Percentiles rank a stretch among this genome's conserved stretches.
These are phyloP conservation scores for Teratosphaeria viscida DNA, from an alignment of 2,329 filamentous ascomycete species.

Conservation along the genomic window DNA sequence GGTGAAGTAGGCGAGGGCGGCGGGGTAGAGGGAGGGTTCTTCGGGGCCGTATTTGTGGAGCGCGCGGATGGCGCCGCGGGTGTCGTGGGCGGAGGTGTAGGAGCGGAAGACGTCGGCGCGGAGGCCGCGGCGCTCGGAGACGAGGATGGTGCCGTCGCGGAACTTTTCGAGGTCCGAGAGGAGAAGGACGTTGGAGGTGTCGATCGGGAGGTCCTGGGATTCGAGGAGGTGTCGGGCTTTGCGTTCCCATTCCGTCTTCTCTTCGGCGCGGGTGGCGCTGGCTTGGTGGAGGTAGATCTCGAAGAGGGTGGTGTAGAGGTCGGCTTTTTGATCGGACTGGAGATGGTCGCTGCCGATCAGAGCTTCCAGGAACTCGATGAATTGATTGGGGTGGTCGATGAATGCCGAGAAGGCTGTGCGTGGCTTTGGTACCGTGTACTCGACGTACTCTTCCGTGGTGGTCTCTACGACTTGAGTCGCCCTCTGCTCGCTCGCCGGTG, in stretches of 20 bases:
- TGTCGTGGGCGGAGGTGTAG: slow-evolving; percentile 87
- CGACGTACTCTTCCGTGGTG: slow-evolving; percentile 40
- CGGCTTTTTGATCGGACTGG: slow-evolving; percentile 64
- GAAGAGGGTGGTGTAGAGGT: slow-evolving; percentile 89
- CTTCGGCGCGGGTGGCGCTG: slow-evolving; percentile 57
- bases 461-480: slow-evolving; percentile 41
- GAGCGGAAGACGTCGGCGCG: slow-evolving; percentile 94
- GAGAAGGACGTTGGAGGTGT: slow-evolving; percentile 86
- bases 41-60: slow-evolving; percentile 83
- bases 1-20: slow-evolving; percentile 86
- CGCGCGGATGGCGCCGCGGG: slow-evolving; percentile 77
- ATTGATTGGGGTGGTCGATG: slow-evolving; percentile 84
- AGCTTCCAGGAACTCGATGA: slow-evolving; percentile 85
- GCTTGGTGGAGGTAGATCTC: slow-evolving; percentile 97
- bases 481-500: slow-evolving; percentile 27
- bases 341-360: slow-evolving; percentile 63
- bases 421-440: slow-evolving; percentile 72
- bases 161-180: slow-evolving; percentile 89
- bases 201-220: slow-evolving; percentile 69
- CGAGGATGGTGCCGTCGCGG: slow-evolving; percentile 77
- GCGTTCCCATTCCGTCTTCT: slow-evolving; percentile 72
- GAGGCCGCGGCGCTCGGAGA: slow-evolving; percentile 86
- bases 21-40: slow-evolving; percentile 84
- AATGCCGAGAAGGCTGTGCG: slow-evolving; percentile 91
- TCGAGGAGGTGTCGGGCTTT: slow-evolving; percentile 87